Evolutionary conservation across 352 stramenopile genomes (phyloP).

Genomic region (Pythium aristosporum): DNA sequence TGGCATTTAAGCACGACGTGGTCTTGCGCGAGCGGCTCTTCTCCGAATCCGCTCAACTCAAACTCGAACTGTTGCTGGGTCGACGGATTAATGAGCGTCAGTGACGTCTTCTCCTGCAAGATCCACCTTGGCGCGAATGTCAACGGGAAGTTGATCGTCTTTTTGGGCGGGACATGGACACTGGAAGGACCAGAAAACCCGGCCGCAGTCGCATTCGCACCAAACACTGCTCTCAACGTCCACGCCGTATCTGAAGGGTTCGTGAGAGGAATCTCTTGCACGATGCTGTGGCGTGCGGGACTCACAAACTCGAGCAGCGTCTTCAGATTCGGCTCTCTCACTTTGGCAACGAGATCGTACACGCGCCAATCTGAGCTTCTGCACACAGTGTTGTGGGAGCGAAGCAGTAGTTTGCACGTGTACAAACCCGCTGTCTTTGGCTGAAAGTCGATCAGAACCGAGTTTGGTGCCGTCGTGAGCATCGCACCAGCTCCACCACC

Average conservation of each 20-base stretch:
- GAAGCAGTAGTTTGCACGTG: conserved; percentile 64
- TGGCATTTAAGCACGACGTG: conserved; percentile 85
- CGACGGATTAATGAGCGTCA: conserved; percentile 76
- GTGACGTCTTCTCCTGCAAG: conserved; percentile 61
- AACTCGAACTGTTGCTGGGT: conserved; percentile 91
- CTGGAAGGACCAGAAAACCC: conserved; percentile 65
- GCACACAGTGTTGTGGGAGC: conserved; percentile 55
- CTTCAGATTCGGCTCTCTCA: conserved; percentile 85
- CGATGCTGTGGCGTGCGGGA: conserved; percentile 83
- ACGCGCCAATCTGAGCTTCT: conserved; percentile 78
- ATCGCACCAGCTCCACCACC: conserved; percentile 29
- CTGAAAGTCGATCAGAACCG: conserved; percentile 70
- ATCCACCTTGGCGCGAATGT: conserved; percentile 85
- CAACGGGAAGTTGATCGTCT: conserved; percentile 69
- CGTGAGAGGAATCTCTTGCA: conserved; percentile 89
- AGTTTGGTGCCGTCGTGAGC: conserved; percentile 36
- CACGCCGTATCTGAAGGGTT: conserved; percentile 87
- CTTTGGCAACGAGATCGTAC: conserved; percentile 81
- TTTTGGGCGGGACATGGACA: conserved; percentile 73
- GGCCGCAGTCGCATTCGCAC: background rate
- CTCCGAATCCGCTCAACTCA: conserved; percentile 74
- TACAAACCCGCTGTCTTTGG: conserved; percentile 71
- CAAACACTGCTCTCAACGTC: conserved; percentile 75
- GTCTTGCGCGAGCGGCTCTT: conserved; percentile 90
- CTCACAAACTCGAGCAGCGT: conserved; percentile 88